Conservation (phyloP, 805 yeast species). For the Yarrowia yakushimensis region DNA sequence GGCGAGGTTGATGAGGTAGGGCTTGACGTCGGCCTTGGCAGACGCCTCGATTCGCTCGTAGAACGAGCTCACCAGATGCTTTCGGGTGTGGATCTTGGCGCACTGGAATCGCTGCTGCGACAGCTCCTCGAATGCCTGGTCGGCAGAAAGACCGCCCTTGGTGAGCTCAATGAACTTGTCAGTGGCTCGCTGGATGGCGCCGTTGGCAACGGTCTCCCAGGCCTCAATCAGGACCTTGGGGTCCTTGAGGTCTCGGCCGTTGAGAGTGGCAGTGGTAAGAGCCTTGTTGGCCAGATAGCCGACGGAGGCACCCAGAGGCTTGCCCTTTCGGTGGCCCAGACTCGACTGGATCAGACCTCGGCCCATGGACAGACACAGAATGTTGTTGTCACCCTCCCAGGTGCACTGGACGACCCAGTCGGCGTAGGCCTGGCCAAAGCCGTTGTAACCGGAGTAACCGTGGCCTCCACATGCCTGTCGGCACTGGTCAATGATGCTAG, state of each 20-base stretch:
- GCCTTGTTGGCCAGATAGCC: conserved; percentile 40
- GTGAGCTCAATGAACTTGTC: conserved; percentile 27
- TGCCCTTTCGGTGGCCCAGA: conserved; percentile 42
- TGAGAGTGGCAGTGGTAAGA: conserved; percentile 27
- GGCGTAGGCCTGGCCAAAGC: conserved; percentile 79
- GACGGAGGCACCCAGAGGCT: conserved; percentile 47
- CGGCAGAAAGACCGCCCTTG: conserved; percentile 26
- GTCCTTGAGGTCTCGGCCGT: conserved; percentile 32
- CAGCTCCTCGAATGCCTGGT: conserved; percentile 41
- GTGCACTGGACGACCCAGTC: conserved; percentile 98
- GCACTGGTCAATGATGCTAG: conserved; percentile 77
- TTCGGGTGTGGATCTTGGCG: conserved; percentile 42
- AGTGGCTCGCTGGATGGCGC: conserved; percentile 38
- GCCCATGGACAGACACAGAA: conserved; percentile 79
- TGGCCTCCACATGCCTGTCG: conserved; percentile 96
- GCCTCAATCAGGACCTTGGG: conserved; percentile 36
- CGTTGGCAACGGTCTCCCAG: conserved; percentile 40
- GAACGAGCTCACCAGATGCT: conserved; percentile 40
- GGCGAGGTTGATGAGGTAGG: conserved; percentile 53
- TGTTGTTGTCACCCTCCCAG: conserved; percentile 97
- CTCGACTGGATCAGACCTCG: conserved; percentile 62
- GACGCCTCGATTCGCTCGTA: conserved; percentile 38
- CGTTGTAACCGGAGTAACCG: conserved; percentile 88
- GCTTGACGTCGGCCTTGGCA: conserved; percentile 44
- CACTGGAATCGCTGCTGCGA: conserved; percentile 43